Conservation (phyloP, 1,139 yeast genomes). For the Taphrina confusa region DNA sequence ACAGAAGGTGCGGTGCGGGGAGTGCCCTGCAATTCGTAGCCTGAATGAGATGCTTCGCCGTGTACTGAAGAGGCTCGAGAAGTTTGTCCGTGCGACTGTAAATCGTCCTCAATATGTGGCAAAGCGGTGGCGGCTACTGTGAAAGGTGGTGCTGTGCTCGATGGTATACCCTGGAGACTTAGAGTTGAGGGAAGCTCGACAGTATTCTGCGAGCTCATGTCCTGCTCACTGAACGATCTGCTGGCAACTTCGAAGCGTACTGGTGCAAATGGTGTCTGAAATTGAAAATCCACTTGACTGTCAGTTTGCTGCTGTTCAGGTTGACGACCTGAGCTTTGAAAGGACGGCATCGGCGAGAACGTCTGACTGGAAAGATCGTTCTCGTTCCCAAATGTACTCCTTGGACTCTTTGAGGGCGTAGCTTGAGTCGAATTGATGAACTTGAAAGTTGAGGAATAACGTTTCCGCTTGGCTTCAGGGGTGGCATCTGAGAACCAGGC, state of each 20-base stretch:
- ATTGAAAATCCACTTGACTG: background rate
- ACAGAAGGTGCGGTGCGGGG: slow-evolving; percentile 22
- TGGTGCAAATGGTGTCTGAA: slow-evolving; percentile 18
- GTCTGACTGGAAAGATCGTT: background rate
- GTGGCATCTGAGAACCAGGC: slow-evolving; percentile 21
- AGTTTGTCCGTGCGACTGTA: background rate
- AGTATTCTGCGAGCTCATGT: slow-evolving; percentile 3
- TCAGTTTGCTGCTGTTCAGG: background rate
- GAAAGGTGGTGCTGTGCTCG: background rate
- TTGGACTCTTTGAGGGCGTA: background rate
- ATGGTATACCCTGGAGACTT: background rate
- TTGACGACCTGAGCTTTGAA: background rate
- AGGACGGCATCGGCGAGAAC: background rate
- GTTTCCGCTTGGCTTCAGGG: slow-evolving; percentile 3
- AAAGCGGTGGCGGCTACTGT: background rate
- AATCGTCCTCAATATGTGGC: slow-evolving; percentile 3
- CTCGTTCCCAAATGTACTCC: background rate
- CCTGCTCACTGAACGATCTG: background rate
- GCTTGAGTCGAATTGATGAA: slow-evolving; percentile 9
- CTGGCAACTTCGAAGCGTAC: slow-evolving; percentile 16
- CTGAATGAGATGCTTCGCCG: slow-evolving; percentile 3
- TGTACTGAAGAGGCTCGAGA: slow-evolving; percentile 28
- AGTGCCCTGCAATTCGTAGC: slow-evolving; percentile 24
- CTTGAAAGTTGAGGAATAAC: slow-evolving; percentile 11
- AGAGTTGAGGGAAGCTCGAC: background rate